Conservation (phyloP, 2,329 filamentous ascomycete genomes). For the Exserohilum turcica region DNA sequence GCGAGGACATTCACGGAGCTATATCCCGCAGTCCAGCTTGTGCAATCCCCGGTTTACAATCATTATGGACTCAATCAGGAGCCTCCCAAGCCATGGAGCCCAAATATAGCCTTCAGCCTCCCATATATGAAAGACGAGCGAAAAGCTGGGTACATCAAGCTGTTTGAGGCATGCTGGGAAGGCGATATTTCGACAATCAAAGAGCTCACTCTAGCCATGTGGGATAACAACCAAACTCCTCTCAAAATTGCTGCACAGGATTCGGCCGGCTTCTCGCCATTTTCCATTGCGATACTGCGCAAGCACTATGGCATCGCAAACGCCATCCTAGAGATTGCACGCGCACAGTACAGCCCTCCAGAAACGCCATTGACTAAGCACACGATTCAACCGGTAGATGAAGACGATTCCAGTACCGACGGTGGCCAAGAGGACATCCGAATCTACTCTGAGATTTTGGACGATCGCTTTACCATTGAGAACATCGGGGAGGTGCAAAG, state of each 20-base stretch:
- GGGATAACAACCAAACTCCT: conserved; percentile 59
- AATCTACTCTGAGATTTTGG: conserved; percentile 60
- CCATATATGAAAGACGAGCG: conserved; percentile 59
- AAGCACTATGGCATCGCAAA: conserved; percentile 69
- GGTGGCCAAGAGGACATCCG: conserved; percentile 39
- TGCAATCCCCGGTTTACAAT: neutral
- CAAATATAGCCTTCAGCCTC: conserved; percentile 51
- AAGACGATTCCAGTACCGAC: conserved; percentile 39
- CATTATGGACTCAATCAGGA: conserved; percentile 6
- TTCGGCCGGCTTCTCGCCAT: conserved; percentile 59
- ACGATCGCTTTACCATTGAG: conserved; percentile 75
- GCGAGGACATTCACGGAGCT: conserved; percentile 72
- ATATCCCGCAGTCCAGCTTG: neutral
- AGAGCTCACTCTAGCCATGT: conserved; percentile 64
- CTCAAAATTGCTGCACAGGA: conserved; percentile 68
- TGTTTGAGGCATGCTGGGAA: conserved; percentile 76
- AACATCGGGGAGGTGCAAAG: conserved; percentile 72
- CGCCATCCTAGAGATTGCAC: conserved; percentile 71
- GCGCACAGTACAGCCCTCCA: conserved; percentile 68
- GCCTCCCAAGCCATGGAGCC: conserved; percentile 20
- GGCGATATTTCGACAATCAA: conserved; percentile 72
- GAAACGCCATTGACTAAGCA: conserved; percentile 53
- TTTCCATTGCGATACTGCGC: conserved; percentile 69
- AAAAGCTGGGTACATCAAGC: conserved; percentile 64
- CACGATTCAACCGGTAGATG: conserved; percentile 52